These are phyloP conservation scores for Jaenimonas drosophilae DNA, from an alignment of 208 protist species.

Conservation along the genomic window DNA sequence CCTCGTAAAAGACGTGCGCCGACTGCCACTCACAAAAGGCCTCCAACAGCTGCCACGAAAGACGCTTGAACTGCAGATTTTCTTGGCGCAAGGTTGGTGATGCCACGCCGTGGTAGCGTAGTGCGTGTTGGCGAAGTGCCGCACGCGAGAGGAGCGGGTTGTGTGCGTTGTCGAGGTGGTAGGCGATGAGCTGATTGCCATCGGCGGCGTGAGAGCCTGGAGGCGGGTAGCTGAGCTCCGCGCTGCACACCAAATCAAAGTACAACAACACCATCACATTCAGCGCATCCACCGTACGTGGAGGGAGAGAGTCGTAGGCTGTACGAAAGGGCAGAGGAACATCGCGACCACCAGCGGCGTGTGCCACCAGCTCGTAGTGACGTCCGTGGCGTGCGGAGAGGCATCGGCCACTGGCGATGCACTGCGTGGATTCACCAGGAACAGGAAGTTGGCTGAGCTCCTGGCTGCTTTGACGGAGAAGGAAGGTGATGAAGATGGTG, in stretches of 20 bases:
- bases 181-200: not conserved
- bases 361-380: conserved; percentile 5
- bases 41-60: conserved; percentile 66
- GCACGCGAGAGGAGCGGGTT: conserved; percentile 16
- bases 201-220: not conserved
- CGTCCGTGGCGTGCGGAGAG: no score
- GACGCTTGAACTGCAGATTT: conserved; percentile 62
- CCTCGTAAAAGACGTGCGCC: conserved; percentile 12
- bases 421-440: no score
- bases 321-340: not conserved
- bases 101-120: conserved; percentile 44
- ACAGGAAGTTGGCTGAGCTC: no score
- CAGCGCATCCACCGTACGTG: conserved; percentile 36
- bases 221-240: conserved; percentile 37
- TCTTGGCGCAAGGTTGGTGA: conserved; percentile 39
- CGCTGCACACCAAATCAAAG: conserved; percentile 60
- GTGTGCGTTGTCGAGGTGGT: not conserved
- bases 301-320: conserved; percentile 8
- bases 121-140: conserved; percentile 15
- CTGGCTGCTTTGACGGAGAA: conserved; percentile 25
- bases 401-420: no score
- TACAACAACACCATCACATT: conserved; percentile 40
- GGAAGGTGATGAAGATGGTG: conserved; percentile 23
- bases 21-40: conserved; percentile 57
- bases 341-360: conserved; percentile 7